Base-by-base conservation (phyloP, 495 filamentous ascomycete species). In the Penicillium bialowiezense region DNA sequence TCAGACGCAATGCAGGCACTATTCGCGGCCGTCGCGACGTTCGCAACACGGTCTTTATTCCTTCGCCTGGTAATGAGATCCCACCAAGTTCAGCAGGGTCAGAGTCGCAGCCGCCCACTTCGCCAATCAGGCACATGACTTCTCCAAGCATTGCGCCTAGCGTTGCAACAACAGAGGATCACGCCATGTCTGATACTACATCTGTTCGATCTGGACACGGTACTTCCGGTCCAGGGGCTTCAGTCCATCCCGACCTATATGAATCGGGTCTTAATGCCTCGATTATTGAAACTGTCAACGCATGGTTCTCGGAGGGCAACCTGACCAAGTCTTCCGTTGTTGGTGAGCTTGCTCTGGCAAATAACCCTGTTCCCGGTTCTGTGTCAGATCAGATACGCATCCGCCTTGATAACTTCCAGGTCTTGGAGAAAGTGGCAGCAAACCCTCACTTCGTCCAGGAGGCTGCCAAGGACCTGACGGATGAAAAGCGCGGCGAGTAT, bases 371-470 rank as follows among this genome's bases (percentile, higher is more conserved):
- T 13, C 75, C 84, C 29, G 67, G 76, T 24, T 67, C 68, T 18
- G 55, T 73, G 28, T 51, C 67, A n/a, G 71, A 72, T 64, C 81
- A 74, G 18, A 69, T 76, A 9, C 84, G 71, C 36, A 86, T 98
- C 56, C 85, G 89, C 20, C 80, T 99, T 15, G 90, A 97, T 49
- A 96, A 96, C 56, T 97, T 96, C 67, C 71, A 83, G 12, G 76
- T 84, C n/a, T 80, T 99, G 10, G 92, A 97, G 55, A 92, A 91
- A 64, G 91, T 99, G 44, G 93, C 91, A 3, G 90, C 91, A 15
- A 99, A 99, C 66, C 89, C 90, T 24, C 82, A 88, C 45, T 95
- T 97, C 64, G 84, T 97, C 44, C 78, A 79, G 14, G 84, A 87
- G 55, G 74, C 58, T 24, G 60, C 54, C 47, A 67, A 63, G 28